A percentile compares a stretch with the other conserved stretches of the same genome.
These are phyloP conservation scores for Apiospora aurea DNA, from an alignment of 2,329 filamentous ascomycete genomes.

Conservation along the genomic window DNA sequence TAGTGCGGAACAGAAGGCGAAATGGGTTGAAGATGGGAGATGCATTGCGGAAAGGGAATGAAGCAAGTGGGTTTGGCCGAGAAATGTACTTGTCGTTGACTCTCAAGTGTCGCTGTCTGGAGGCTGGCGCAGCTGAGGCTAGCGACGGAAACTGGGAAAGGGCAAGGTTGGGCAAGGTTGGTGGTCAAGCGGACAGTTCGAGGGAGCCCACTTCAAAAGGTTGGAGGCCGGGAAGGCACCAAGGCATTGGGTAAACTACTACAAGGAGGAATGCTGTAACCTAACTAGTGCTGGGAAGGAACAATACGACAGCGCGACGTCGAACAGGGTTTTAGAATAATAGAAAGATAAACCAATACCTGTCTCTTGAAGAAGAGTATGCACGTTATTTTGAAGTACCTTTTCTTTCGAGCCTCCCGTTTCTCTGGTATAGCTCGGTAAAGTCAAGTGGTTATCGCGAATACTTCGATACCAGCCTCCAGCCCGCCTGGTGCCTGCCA, in stretches of 20 bases:
- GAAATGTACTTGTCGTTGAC: not conserved
- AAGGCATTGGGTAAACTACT: no score
- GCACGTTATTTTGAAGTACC: no score
- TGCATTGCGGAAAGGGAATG: constrained; percentile 4
- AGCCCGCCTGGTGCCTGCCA: no score
- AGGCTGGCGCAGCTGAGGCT: constrained; percentile 5
- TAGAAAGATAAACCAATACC: no score
- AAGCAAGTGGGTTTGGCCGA: constrained; percentile 9
- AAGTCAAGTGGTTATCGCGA: no score
- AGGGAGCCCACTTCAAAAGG: not conserved
- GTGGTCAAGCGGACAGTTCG: not conserved
- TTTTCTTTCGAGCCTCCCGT: no score
- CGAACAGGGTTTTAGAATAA: no score
- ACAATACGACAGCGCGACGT: not conserved
- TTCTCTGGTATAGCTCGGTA: no score
- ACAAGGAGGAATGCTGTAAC: no score
- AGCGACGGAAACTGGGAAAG: not conserved
- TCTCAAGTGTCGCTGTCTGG: not conserved
- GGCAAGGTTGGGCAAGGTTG: not conserved
- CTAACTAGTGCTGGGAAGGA: no score
- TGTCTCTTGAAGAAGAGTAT: no score
- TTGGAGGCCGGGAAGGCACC: not conserved
- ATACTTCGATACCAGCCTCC: no score
- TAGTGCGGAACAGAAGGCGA: not conserved
- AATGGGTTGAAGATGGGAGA: not conserved